These are phyloP conservation scores for Fomitopsis betulina DNA, from an alignment of 1,284 basidiomycete species.

Conservation along the genomic window DNA sequence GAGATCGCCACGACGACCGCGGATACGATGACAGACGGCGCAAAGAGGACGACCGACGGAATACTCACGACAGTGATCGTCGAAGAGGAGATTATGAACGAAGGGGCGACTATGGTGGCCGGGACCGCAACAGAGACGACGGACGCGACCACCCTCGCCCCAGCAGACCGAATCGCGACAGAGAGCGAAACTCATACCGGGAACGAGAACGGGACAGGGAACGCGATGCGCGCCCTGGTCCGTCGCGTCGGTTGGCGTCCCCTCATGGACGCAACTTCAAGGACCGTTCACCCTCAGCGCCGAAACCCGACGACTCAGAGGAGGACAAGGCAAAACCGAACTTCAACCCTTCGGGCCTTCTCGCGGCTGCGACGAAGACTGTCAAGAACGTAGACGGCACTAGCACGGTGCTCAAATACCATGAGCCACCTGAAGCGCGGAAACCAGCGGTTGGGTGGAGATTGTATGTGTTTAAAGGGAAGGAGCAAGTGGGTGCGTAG, in stretches of 20 bases:
- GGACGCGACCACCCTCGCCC: conserved; percentile 28
- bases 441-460: conserved; percentile 90
- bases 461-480: conserved; percentile 95
- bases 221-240: conserved; percentile 24
- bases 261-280: conserved; percentile 37
- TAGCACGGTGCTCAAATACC: conserved; percentile 93
- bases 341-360: conserved; percentile 82
- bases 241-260: conserved; percentile 55
- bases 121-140: conserved; percentile 15
- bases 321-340: conserved; percentile 78
- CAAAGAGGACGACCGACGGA: conserved; percentile 27
- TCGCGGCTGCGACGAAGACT: conserved; percentile 94
- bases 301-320: conserved; percentile 27
- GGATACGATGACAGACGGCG: conserved; percentile 34
- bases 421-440: conserved; percentile 96
- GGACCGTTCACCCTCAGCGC: conserved; percentile 32
- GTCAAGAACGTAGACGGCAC: conserved; percentile 69
- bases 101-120: conserved; percentile 5
- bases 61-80: neutral
- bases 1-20: conserved; percentile 3
- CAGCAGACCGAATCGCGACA: conserved; percentile 25
- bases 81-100: neutral
- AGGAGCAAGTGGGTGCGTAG: conserved; percentile 82
- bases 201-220: conserved; percentile 13
- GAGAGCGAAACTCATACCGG: conserved; percentile 11